These are phyloP conservation scores for Lycium ferocissimum DNA, from an alignment of 257 asterid genomes.

Conservation along the genomic window DNA sequence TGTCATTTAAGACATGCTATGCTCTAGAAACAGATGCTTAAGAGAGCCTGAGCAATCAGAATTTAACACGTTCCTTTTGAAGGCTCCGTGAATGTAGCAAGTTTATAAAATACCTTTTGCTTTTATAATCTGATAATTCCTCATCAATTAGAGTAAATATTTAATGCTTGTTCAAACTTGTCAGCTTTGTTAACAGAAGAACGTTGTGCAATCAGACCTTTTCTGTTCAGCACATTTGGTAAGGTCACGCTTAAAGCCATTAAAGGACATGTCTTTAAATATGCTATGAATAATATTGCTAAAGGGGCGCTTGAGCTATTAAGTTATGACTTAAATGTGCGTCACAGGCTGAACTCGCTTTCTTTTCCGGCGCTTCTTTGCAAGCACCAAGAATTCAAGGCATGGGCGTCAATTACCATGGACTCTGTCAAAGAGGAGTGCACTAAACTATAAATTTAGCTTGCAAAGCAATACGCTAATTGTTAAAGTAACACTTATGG, in stretches of 20 bases:
- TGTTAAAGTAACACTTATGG: conserved; percentile 1
- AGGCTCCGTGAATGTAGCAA: neutral
- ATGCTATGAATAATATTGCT: conserved; percentile 9
- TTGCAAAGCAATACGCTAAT: neutral
- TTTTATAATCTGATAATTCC: neutral
- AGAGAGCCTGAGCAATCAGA: neutral
- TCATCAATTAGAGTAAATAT: conserved; percentile 2
- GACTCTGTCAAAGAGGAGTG: conserved; percentile 1
- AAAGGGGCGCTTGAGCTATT: neutral
- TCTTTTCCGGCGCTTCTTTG: neutral
- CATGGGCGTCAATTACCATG: neutral
- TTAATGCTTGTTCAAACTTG: neutral
- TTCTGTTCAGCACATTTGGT: neutral
- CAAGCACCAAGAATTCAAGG: conserved; percentile 7
- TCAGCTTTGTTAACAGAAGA: neutral
- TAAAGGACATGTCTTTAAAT: neutral
- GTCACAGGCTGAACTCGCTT: neutral
- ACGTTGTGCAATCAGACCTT: neutral
- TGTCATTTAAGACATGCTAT: neutral
- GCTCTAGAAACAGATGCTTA: conserved; percentile 11
- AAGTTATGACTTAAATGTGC: neutral
- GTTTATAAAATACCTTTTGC: neutral
- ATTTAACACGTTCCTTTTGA: conserved; percentile 11
- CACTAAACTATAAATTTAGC: conserved; percentile 1
- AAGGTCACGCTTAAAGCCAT: neutral